Evolutionary conservation across 2,329 filamentous ascomycete species (phyloP).

Genomic region (Diaporthe eres): DNA sequence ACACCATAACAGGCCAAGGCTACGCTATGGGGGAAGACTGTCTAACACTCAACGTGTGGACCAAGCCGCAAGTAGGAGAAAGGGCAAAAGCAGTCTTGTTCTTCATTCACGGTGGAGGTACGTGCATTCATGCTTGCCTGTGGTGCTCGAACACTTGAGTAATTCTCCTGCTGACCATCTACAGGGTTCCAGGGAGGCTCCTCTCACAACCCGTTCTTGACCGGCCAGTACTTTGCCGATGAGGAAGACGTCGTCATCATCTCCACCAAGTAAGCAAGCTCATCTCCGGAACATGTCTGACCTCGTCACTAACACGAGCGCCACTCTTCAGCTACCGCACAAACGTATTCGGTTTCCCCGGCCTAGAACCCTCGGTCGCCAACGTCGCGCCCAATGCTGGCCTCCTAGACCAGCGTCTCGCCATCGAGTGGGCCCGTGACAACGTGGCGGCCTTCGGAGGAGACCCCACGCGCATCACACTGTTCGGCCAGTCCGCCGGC

Average conservation of each 20-base stretch:
- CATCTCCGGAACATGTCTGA: background rate
- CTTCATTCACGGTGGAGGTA: slow-evolving; percentile 58
- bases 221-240: slow-evolving; percentile 28
- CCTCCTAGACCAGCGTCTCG: slow-evolving; percentile 36
- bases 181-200: slow-evolving; percentile 53
- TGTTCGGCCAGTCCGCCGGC: slow-evolving; percentile 35
- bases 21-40: slow-evolving; percentile 52
- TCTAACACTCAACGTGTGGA: slow-evolving; percentile 56
- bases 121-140: background rate
- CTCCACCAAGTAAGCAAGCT: slow-evolving; percentile 9
- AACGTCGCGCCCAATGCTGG: slow-evolving; percentile 26
- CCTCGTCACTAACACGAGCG: background rate
- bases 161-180: background rate
- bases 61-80: slow-evolving; percentile 50
- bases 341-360: slow-evolving; percentile 32
- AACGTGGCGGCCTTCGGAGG: slow-evolving; percentile 33
- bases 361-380: slow-evolving; percentile 1
- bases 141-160: background rate
- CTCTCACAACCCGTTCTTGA: slow-evolving; percentile 21
- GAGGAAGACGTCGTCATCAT: slow-evolving; percentile 35
- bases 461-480: slow-evolving; percentile 20
- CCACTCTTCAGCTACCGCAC: slow-evolving; percentile 27
- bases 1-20: slow-evolving; percentile 4
- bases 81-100: slow-evolving; percentile 58
- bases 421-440: slow-evolving; percentile 36